Evolutionary conservation across 1,139 yeast genomes (phyloP).

Genomic region (Zygosaccharomyces sapae): DNA sequence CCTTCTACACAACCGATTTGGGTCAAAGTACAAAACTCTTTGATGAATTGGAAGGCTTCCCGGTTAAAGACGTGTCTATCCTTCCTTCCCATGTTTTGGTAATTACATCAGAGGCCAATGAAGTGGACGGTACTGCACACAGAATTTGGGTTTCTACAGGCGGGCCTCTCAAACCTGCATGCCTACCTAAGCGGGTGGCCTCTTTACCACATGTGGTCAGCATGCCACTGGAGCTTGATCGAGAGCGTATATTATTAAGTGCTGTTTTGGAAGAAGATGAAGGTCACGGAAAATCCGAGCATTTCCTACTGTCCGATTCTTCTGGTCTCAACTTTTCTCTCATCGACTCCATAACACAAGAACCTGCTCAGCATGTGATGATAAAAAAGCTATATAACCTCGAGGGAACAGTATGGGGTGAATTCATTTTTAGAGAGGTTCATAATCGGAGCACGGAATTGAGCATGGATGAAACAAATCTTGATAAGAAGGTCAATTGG

Average conservation of each 20-base stretch:
- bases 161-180: conserved; percentile 23
- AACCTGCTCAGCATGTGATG: conserved; percentile 8
- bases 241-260: conserved; percentile 17
- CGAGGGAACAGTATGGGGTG: conserved; percentile 19
- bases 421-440: background rate
- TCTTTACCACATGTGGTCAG: conserved; percentile 8
- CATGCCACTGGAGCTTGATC: background rate
- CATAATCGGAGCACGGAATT: background rate
- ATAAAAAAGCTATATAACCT: conserved; percentile 11
- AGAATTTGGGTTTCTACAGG: conserved; percentile 29
- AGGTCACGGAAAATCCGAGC: conserved; percentile 3
- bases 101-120: conserved; percentile 25
- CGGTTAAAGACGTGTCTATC: conserved; percentile 15
- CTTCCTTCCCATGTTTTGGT: conserved; percentile 23
- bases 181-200: conserved; percentile 24
- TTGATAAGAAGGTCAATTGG: no score
- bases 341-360: conserved; percentile 12
- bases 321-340: conserved; percentile 28
- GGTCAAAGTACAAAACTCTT: conserved; percentile 18
- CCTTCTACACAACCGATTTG: conserved; percentile 14
- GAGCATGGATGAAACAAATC: no score
- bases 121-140: conserved; percentile 20
- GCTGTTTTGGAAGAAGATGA: conserved; percentile 6
- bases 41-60: conserved; percentile 19
- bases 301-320: conserved; percentile 29